These are phyloP conservation scores for Fusarium setosum DNA, from an alignment of 2,329 filamentous ascomycete species.

Conservation along the genomic window DNA sequence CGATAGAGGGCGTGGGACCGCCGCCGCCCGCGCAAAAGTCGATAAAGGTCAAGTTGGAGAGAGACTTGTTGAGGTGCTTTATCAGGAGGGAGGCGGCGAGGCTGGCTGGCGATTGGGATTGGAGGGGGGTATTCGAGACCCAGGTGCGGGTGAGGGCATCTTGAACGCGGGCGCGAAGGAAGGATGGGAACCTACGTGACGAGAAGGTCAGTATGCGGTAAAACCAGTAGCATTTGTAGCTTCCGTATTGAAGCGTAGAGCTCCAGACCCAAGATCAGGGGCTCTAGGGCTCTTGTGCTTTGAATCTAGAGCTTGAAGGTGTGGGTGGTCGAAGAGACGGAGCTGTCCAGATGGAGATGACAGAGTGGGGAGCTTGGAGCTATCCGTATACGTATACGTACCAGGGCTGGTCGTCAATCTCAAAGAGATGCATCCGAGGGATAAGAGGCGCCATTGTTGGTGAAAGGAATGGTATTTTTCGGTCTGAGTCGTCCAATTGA, in stretches of 20 bases:
- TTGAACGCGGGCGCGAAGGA: constrained; percentile 73
- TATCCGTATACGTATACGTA: too few relatives aligned
- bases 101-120: constrained; percentile 67
- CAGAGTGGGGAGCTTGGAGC: not conserved
- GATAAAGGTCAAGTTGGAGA: constrained; percentile 70
- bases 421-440: constrained; percentile 72
- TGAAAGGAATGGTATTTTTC: not conserved
- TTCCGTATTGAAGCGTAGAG: not conserved
- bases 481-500: not conserved
- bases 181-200: constrained; percentile 69
- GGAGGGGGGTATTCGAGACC: constrained; percentile 69
- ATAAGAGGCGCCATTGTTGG: constrained; percentile 60
- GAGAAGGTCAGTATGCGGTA: constrained; percentile 2
- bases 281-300: not conserved
- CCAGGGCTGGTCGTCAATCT: constrained; percentile 76
- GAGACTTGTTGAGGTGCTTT: constrained; percentile 57
- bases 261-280: not conserved
- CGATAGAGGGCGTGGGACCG: constrained; percentile 75
- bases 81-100: constrained; percentile 69
- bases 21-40: constrained; percentile 83
- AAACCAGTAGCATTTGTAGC: not conserved
- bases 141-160: constrained; percentile 72
- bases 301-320: not conserved
- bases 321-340: not conserved
- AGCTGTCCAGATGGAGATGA: not conserved